Percentiles rank a stretch among this genome's conserved stretches.
Evolutionary conservation across 148 eudicot genomes (phyloP).

Genomic region (Limonium bicolor): DNA sequence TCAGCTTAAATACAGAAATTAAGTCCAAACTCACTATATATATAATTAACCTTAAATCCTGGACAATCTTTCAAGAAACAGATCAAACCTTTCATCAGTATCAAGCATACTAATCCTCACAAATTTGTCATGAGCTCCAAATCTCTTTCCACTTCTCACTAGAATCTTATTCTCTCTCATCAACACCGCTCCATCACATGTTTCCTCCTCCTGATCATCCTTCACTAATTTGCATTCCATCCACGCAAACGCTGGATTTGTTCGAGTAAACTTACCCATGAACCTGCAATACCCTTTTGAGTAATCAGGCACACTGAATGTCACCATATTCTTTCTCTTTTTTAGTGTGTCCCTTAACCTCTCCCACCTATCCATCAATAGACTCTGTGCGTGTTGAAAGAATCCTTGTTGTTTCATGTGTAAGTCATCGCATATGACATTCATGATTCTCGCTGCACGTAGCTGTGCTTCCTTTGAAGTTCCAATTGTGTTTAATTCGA

Average conservation of each 20-base stretch:
- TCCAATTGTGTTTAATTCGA: conserved; percentile 63
- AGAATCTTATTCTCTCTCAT: conserved; percentile 29
- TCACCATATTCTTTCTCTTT: conserved; percentile 4
- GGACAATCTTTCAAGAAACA: conserved; percentile 39
- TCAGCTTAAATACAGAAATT: too few species aligned
- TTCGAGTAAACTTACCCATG: conserved; percentile 12
- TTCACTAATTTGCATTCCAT: conserved; percentile 42
- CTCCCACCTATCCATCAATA: conserved; percentile 57
- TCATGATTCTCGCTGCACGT: conserved; percentile 50
- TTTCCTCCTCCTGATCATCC: conserved; percentile 1
- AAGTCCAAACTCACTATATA: too few species aligned
- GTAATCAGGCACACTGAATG: conserved; percentile 29
- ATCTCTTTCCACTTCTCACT: conserved; percentile 46
- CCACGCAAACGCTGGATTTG: conserved; percentile 86
- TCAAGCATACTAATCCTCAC: conserved; percentile 67
- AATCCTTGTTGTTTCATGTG: conserved; percentile 12
- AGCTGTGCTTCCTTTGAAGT: conserved; percentile 74
- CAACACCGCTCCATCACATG: conserved; percentile 31
- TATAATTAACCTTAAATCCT: too few species aligned
- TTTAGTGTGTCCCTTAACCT: conserved; percentile 32
- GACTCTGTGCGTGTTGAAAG: conserved; percentile 23
- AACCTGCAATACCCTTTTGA: conserved; percentile 32
- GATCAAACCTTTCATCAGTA: conserved; percentile 40
- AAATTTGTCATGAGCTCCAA: conserved; percentile 36
- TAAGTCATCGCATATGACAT: conserved; percentile 34